Evolutionary conservation across 2,329 filamentous ascomycete genomes (phyloP).

Genomic region (Exophiala sideris): DNA sequence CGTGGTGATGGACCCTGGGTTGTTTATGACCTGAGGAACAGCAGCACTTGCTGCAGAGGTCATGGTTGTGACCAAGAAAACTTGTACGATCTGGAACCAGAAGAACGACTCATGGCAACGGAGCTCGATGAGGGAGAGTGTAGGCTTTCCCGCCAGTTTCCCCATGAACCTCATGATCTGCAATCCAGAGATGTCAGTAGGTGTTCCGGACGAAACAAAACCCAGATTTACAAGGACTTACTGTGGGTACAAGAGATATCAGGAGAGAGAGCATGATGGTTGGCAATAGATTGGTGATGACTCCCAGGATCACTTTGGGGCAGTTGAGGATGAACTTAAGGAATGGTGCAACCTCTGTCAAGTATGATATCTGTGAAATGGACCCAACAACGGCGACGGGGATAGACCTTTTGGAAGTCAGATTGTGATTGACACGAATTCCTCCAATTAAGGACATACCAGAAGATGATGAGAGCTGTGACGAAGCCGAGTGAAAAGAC

Average conservation of each 20-base stretch:
- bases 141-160: slow-evolving; percentile 70
- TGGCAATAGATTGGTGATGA: slow-evolving; percentile 81
- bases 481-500: slow-evolving; percentile 70
- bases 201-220: too few species aligned
- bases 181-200: too few species aligned
- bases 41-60: slow-evolving; percentile 75
- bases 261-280: slow-evolving; percentile 74
- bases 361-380: slow-evolving; percentile 76
- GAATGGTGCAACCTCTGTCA: slow-evolving; percentile 61
- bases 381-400: slow-evolving; percentile 75
- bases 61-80: slow-evolving; percentile 83
- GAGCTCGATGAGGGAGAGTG: slow-evolving; percentile 74
- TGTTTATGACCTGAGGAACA: slow-evolving; percentile 57
- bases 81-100: slow-evolving; percentile 69
- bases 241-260: slow-evolving; percentile 77
- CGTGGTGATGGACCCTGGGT: slow-evolving; percentile 60
- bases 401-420: slow-evolving; percentile 54
- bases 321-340: slow-evolving; percentile 70
- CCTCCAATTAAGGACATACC: too few species aligned
- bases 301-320: slow-evolving; percentile 69
- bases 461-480: slow-evolving; percentile 78
- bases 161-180: slow-evolving; percentile 73
- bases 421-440: too few species aligned
- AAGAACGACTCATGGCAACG: slow-evolving; percentile 92
- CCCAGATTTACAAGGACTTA: too few species aligned